Percentiles rank a stretch among this genome's conserved stretches.
These are phyloP conservation scores for Meira miltonrushii DNA, from an alignment of 1,284 basidiomycete genomes.

Conservation along the genomic window DNA sequence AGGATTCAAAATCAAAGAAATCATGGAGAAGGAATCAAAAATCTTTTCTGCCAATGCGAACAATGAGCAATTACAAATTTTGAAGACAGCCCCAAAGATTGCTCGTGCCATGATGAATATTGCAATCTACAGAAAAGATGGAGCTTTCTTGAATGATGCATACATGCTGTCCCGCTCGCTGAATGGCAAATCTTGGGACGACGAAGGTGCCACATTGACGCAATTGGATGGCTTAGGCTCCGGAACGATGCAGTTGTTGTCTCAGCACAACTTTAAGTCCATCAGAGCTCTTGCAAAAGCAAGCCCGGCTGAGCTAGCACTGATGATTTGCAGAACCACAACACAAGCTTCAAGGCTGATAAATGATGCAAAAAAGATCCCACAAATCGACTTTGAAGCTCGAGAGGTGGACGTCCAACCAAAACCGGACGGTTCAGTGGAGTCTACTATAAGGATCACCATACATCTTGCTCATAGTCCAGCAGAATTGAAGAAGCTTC, in stretches of 20 bases:
- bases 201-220: too few species aligned
- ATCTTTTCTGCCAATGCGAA: constrained; percentile 21
- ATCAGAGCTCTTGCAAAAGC: not conserved
- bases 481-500: too few species aligned
- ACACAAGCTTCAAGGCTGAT: not conserved
- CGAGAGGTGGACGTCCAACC: not conserved
- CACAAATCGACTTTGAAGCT: not conserved
- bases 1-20: constrained; percentile 26
- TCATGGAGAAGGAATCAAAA: constrained; percentile 19
- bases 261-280: not conserved
- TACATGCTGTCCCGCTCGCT: not conserved
- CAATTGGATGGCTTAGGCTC: not conserved
- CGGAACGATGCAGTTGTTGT: not conserved
- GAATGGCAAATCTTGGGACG: not conserved
- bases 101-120: not conserved
- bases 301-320: not conserved
- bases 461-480: too few species aligned
- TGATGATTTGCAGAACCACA: not conserved
- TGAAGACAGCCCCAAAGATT: constrained; percentile 3
- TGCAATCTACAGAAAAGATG: too few species aligned
- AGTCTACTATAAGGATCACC: too few species aligned
- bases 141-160: not conserved
- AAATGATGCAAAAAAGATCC: constrained; percentile 4
- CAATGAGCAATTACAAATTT: constrained; percentile 14
- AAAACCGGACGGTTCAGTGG: too few species aligned